Percentiles rank a stretch among this genome's conserved stretches.
Conservation (phyloP, 768 basidiomycete genomes). For the Auricularia auricula-judae region DNA sequence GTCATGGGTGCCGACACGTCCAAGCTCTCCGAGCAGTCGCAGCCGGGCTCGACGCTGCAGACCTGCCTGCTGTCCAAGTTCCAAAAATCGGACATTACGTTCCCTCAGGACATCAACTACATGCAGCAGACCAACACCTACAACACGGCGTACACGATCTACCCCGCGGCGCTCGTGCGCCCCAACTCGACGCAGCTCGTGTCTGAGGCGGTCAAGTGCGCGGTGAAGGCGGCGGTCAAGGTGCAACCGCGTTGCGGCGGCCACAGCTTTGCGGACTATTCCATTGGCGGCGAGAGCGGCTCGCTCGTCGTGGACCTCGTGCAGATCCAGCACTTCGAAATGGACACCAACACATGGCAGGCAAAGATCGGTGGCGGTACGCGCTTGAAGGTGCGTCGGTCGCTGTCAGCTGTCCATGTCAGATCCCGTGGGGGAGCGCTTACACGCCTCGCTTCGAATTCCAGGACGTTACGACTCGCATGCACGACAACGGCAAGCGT, state of each 20-base stretch:
- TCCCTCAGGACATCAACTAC: background rate
- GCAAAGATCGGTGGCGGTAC: constrained; percentile 17
- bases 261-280: constrained; percentile 15
- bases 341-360: constrained; percentile 17
- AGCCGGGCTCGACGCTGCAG: constrained; percentile 1
- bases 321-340: constrained; percentile 15
- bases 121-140: background rate
- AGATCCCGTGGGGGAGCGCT: background rate
- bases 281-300: constrained; percentile 19
- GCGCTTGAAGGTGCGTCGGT: background rate
- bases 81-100: background rate
- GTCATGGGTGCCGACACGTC: background rate
- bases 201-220: constrained; percentile 13
- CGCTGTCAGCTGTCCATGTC: background rate
- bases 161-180: constrained; percentile 15
- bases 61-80: background rate
- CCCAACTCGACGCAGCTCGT: constrained; percentile 10
- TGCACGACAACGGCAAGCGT: constrained; percentile 12
- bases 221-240: constrained; percentile 11
- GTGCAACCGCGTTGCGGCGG: constrained; percentile 15
- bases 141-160: constrained; percentile 8
- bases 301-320: constrained; percentile 21
- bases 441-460: constrained; percentile 2
- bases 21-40: background rate
- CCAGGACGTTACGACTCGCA: constrained; percentile 12